phyloP scores from a whole-genome alignment of 805 yeast genomes.

The Hanseniaspora occidentalis region DNA sequence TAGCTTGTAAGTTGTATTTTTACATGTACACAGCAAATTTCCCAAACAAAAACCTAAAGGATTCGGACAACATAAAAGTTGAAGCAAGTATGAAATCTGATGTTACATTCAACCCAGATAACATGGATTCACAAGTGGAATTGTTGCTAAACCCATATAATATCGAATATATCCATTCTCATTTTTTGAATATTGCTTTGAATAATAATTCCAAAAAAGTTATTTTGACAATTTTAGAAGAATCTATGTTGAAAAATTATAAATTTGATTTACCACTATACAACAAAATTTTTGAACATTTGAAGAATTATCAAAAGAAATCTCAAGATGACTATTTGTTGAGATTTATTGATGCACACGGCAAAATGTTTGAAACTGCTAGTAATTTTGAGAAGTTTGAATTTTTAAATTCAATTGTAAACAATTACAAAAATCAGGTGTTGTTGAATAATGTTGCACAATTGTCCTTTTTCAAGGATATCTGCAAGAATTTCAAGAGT shows the following conservation, averaged over 20 bases:
- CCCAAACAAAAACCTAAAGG: constrained; percentile 1
- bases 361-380: constrained; percentile 12
- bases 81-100: too few species aligned
- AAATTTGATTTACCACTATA: constrained; percentile 23
- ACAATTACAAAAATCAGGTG: constrained; percentile 14
- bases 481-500: constrained; percentile 14
- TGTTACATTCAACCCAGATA: neutral
- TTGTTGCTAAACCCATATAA: constrained; percentile 17
- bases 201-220: neutral
- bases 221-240: constrained; percentile 28
- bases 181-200: neutral
- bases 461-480: constrained; percentile 22
- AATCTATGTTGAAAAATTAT: constrained; percentile 26
- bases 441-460: constrained; percentile 15
- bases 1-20: constrained; percentile 25
- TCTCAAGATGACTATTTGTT: constrained; percentile 22
- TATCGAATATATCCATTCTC: constrained; percentile 10
- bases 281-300: constrained; percentile 22
- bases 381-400: constrained; percentile 14
- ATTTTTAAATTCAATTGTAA: constrained; percentile 19
- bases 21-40: constrained; percentile 27
- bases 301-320: constrained; percentile 17
- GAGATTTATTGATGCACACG: constrained; percentile 25
- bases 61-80: constrained; percentile 1
- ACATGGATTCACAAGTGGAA: constrained; percentile 7